Evolutionary conservation across 148 eudicot species (phyloP).

Genomic region (Oxyria digyna): DNA sequence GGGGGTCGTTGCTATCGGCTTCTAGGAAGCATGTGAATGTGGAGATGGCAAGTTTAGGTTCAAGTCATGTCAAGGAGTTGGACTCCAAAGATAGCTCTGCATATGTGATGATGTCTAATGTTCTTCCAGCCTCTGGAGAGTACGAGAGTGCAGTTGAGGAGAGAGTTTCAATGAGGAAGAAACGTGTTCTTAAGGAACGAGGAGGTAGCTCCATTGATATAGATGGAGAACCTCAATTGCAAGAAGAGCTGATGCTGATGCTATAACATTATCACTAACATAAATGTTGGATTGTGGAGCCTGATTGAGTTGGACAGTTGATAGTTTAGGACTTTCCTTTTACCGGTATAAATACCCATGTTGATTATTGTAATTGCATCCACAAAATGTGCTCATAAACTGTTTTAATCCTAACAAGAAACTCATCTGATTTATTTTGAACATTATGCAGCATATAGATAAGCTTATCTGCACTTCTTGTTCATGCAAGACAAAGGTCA

Average conservation of each 20-base stretch:
- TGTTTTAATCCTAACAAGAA: too few relatives aligned
- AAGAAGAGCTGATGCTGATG: slow-evolving; percentile 14
- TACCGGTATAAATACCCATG: too few relatives aligned
- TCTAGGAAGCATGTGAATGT: slow-evolving; percentile 34
- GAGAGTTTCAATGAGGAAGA: slow-evolving; percentile 31
- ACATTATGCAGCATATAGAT: too few relatives aligned
- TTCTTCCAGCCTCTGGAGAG: slow-evolving; percentile 29
- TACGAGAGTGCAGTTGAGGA: slow-evolving; percentile 30
- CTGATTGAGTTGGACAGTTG: too few relatives aligned
- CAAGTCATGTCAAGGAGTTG: slow-evolving; percentile 17
- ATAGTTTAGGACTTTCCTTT: too few relatives aligned
- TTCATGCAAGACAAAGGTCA: neutral
- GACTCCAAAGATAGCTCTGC: slow-evolving; percentile 28
- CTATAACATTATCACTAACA: neutral
- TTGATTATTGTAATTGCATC: too few relatives aligned
- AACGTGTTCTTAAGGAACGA: slow-evolving; percentile 22
- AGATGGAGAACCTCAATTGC: slow-evolving; percentile 27
- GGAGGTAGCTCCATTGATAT: slow-evolving; percentile 45
- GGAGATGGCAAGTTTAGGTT: slow-evolving; percentile 30
- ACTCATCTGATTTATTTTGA: too few relatives aligned
- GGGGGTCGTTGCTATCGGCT: slow-evolving; percentile 47
- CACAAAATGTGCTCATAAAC: too few relatives aligned
- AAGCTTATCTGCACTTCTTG: too few relatives aligned
- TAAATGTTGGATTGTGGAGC: too few relatives aligned
- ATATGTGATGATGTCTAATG: slow-evolving; percentile 35